Evolutionary conservation across 345 rosid genomes (phyloP).

Genomic region (Eucalyptus polyanthemos): DNA sequence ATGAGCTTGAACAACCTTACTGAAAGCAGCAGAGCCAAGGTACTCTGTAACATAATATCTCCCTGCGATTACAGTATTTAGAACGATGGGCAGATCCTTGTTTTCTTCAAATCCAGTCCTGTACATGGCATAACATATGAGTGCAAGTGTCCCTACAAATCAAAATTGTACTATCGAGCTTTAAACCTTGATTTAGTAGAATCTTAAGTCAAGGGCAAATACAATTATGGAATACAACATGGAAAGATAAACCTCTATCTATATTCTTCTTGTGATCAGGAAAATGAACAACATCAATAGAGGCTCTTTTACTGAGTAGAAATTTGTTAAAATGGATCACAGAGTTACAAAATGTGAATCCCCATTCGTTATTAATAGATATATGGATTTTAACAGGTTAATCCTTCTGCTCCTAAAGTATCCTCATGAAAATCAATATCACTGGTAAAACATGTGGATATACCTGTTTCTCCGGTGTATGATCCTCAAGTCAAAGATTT

Average conservation of each 20-base stretch:
- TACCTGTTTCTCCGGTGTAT: constrained; percentile 90
- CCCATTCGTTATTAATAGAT: neutral
- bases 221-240: neutral
- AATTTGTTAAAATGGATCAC: neutral
- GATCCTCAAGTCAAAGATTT: constrained; percentile 72
- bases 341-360: neutral
- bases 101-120: constrained; percentile 97
- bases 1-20: constrained; percentile 87
- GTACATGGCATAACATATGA: constrained; percentile 10
- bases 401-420: neutral
- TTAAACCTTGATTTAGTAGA: neutral
- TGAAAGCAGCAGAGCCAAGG: constrained; percentile 93
- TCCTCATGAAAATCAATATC: neutral
- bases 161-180: neutral
- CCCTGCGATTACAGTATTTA: constrained; percentile 69
- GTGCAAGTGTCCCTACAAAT: neutral
- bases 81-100: constrained; percentile 67
- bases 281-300: neutral
- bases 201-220: neutral
- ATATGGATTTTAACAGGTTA: neutral
- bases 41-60: constrained; percentile 84
- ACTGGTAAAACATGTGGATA: neutral
- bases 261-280: neutral
- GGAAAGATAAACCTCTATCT: neutral
- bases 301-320: neutral